These are phyloP conservation scores for Leucosporidium creatinivorum DNA, from an alignment of 768 basidiomycete genomes.

Conservation along the genomic window DNA sequence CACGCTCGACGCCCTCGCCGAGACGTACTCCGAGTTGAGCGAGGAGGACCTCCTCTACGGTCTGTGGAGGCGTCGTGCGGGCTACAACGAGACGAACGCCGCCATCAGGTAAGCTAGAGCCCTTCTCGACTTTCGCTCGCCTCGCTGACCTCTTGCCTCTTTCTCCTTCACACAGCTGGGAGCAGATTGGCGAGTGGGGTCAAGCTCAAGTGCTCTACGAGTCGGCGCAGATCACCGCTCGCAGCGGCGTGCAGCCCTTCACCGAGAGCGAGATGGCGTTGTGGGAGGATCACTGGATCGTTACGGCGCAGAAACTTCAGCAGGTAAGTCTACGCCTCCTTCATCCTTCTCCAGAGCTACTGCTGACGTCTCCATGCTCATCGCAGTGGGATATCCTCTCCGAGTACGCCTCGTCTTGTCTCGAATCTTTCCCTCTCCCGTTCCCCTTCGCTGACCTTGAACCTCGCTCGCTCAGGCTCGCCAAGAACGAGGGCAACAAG, in stretches of 20 bases:
- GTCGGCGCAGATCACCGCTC: conserved; percentile 73
- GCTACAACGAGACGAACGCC: conserved; percentile 82
- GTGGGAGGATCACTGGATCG: conserved; percentile 99
- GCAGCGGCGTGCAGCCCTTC: conserved; percentile 74
- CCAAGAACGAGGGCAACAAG: conserved; percentile 76
- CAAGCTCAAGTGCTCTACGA: conserved; percentile 79
- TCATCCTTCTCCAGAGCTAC: neutral
- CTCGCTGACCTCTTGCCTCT: conserved; percentile 42
- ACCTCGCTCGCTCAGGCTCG: conserved; percentile 46
- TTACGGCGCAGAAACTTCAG: conserved; percentile 89
- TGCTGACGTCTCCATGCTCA: neutral
- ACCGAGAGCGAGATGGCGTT: conserved; percentile 91
- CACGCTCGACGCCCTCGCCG: conserved; percentile 81
- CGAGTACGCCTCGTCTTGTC: conserved; percentile 46
- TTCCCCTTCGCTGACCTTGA: neutral
- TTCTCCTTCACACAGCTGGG: conserved; percentile 56
- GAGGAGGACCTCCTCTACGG: conserved; percentile 99
- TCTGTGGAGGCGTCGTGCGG: conserved; percentile 79
- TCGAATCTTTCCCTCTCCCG: too few relatives aligned
- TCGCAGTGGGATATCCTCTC: conserved; percentile 81
- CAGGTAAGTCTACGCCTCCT: conserved; percentile 39
- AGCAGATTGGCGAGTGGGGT: conserved; percentile 97
- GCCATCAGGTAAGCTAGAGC: conserved; percentile 22
- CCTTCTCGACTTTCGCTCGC: neutral
- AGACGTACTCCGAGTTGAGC: conserved; percentile 87